These are phyloP conservation scores for Cordyceps cicadae DNA, from an alignment of 2,329 filamentous ascomycete genomes.

Conservation along the genomic window DNA sequence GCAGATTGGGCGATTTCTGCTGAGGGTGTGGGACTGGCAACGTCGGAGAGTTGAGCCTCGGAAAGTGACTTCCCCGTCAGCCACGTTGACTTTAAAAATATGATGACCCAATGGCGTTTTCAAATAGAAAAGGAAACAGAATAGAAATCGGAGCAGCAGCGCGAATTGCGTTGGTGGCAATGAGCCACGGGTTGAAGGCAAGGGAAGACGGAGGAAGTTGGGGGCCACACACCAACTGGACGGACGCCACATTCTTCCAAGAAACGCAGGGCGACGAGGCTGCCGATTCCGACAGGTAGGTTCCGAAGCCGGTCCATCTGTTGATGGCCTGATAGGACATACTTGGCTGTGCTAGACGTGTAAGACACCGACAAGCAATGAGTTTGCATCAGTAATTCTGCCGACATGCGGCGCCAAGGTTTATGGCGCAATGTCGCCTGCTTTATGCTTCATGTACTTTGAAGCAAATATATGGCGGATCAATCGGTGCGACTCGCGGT, in stretches of 20 bases:
- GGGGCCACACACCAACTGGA: background rate
- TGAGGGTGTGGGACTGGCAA: background rate
- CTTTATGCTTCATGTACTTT: background rate
- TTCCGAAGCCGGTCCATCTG: background rate
- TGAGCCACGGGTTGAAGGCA: background rate
- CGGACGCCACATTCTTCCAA: background rate
- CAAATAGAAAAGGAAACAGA: background rate
- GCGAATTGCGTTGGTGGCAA: background rate
- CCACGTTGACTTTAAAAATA: background rate
- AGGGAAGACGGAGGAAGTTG: background rate
- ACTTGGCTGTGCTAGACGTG: background rate
- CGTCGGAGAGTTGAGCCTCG: background rate
- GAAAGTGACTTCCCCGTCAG: background rate
- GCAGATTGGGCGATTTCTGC: background rate
- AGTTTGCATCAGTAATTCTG: background rate
- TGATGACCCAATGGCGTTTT: background rate
- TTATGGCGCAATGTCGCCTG: background rate
- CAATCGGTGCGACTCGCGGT: background rate
- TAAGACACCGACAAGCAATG: background rate
- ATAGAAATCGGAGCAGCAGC: background rate
- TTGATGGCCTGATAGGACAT: background rate
- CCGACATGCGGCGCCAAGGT: background rate
- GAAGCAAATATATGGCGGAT: background rate
- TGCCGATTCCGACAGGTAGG: background rate
- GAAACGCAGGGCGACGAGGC: background rate